Percentiles rank a stretch among this genome's conserved stretches.
These are phyloP conservation scores for Lignosus rhinocerotis DNA, from an alignment of 1,284 basidiomycete genomes.

Conservation along the genomic window DNA sequence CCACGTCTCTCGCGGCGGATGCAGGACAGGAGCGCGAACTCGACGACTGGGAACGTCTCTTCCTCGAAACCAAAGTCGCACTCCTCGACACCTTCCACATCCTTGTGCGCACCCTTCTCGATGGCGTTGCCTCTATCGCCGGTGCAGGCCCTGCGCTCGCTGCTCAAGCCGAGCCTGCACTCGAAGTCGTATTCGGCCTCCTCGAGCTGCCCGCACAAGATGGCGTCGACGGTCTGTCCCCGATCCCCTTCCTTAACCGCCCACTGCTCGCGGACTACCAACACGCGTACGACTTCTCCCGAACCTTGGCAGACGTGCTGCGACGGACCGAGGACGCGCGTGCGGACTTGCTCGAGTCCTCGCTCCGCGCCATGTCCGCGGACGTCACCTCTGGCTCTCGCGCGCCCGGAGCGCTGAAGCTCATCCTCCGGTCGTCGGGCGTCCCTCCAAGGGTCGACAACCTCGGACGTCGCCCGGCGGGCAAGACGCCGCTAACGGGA, in stretches of 20 bases:
- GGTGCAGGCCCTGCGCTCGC: slow-evolving; percentile 44
- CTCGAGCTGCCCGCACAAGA: slow-evolving; percentile 39
- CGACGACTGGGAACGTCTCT: slow-evolving; percentile 68
- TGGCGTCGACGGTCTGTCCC: slow-evolving; percentile 10
- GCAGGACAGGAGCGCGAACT: slow-evolving; percentile 33
- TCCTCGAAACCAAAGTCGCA: slow-evolving; percentile 71
- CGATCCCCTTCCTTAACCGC: slow-evolving; percentile 63
- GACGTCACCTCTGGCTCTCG: slow-evolving; percentile 33
- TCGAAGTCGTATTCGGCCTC: slow-evolving; percentile 59
- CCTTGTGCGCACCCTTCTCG: slow-evolving; percentile 50
- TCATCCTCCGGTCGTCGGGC: slow-evolving; percentile 62
- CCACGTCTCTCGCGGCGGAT: slow-evolving; percentile 30
- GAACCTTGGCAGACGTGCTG: slow-evolving; percentile 47
- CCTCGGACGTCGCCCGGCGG: slow-evolving; percentile 29
- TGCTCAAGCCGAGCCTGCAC: slow-evolving; percentile 49
- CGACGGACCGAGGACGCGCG: slow-evolving; percentile 54
- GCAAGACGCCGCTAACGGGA: slow-evolving; percentile 13
- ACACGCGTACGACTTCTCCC: slow-evolving; percentile 57
- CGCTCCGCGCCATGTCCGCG: slow-evolving; percentile 42
- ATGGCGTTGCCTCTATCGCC: slow-evolving; percentile 41
- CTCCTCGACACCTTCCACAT: slow-evolving; percentile 68
- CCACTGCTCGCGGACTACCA: slow-evolving; percentile 71
- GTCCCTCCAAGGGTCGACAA: slow-evolving; percentile 47
- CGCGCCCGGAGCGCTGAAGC: slow-evolving; percentile 56
- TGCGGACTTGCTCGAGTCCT: slow-evolving; percentile 54